Conservation (phyloP, 306 rosid species). For the Quercus dentata region DNA sequence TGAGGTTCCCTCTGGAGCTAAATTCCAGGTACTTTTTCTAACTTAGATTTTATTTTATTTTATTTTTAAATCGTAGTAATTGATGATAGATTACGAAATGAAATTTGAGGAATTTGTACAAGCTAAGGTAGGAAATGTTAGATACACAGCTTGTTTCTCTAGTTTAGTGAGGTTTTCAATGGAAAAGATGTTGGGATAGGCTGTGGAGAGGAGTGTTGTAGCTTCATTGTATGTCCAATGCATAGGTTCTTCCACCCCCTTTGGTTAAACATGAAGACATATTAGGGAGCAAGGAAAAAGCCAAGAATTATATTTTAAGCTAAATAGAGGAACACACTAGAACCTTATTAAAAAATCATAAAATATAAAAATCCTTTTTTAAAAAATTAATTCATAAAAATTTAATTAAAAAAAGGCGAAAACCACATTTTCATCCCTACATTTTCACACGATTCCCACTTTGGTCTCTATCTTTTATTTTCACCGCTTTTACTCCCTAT, state of each 20-base stretch:
- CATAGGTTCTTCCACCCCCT: slow-evolving; percentile 65
- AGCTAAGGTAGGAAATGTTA: too few relatives aligned
- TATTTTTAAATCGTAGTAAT: fast-evolving
- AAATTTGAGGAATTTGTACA: too few relatives aligned
- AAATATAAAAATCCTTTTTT: not conserved
- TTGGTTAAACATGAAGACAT: slow-evolving; percentile 82
- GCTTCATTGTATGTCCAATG: slow-evolving; percentile 85
- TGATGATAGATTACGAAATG: too few relatives aligned
- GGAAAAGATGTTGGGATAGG: slow-evolving; percentile 69
- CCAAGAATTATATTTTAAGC: slow-evolving; percentile 29
- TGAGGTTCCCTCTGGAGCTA: too few relatives aligned
- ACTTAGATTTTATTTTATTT: too few relatives aligned
- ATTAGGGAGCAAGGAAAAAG: slow-evolving; percentile 35
- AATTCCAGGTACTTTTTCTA: too few relatives aligned
- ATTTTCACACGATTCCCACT: too few relatives aligned
- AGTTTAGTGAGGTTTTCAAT: slow-evolving; percentile 28
- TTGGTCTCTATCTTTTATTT: too few relatives aligned
- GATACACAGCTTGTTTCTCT: too few relatives aligned
- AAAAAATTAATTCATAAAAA: not conserved
- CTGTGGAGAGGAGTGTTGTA: slow-evolving; percentile 73
- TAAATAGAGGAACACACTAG: slow-evolving; percentile 5
- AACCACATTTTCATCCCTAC: too few relatives aligned
- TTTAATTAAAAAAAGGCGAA: not conserved
- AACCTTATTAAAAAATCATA: not conserved
- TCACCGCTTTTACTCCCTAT: too few relatives aligned